Percentiles rank a stretch among this genome's conserved stretches.
Evolutionary conservation across 2,329 filamentous ascomycete species (phyloP).

Genomic region (Chrysoporthe deuterocubensis): DNA sequence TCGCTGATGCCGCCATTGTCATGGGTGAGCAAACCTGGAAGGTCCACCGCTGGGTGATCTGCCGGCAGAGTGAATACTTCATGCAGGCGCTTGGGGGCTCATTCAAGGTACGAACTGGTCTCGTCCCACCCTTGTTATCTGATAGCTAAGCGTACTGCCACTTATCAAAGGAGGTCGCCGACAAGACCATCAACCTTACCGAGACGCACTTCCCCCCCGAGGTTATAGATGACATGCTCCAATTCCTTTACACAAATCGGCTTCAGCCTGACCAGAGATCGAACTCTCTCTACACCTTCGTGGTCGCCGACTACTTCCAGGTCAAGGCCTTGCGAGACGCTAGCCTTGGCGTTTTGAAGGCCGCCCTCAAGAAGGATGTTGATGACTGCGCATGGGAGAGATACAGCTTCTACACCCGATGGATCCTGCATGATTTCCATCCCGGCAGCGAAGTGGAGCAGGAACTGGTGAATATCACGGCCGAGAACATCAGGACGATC

Average conservation of each 20-base stretch:
- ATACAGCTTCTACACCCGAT: background rate
- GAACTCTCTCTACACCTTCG: background rate
- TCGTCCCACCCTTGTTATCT: too few species aligned
- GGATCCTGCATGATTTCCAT: background rate
- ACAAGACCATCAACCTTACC: slow-evolving; percentile 15
- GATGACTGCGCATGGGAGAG: background rate
- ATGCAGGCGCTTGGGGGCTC: slow-evolving; percentile 4
- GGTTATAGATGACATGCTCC: slow-evolving; percentile 1
- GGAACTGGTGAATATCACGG: background rate
- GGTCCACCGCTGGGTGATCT: slow-evolving; percentile 11
- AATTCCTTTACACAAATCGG: slow-evolving; percentile 9
- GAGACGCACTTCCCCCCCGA: background rate
- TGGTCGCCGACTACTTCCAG: slow-evolving; percentile 20
- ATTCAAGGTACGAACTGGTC: background rate
- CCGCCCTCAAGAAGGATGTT: background rate
- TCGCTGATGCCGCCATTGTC: slow-evolving; percentile 13
- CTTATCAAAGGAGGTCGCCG: slow-evolving; percentile 1
- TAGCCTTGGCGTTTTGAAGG: background rate
- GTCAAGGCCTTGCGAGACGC: background rate
- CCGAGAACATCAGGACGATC: background rate
- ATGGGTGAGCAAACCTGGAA: slow-evolving; percentile 16
- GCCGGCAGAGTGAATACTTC: slow-evolving; percentile 10
- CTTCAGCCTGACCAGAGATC: background rate
- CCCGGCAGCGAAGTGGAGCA: background rate
- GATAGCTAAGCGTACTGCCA: too few species aligned